phyloP scores from a whole-genome alignment of 139 green algal genomes.

The Tetradesmus lagerheimii region DNA sequence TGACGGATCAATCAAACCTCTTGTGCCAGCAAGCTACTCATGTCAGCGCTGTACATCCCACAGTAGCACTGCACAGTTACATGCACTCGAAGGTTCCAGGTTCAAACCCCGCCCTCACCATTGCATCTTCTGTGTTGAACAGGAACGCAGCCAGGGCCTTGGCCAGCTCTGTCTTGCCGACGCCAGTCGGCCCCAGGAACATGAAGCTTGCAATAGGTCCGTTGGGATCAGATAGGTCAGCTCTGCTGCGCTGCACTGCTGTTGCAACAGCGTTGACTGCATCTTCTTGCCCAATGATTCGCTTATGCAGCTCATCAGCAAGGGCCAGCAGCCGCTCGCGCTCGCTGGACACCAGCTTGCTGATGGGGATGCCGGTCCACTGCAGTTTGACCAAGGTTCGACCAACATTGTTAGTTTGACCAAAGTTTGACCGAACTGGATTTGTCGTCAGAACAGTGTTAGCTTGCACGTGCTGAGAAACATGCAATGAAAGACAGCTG shows the following conservation, averaged over 20 bases:
- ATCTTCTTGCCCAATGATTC: slow-evolving; percentile 77
- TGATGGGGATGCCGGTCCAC: slow-evolving; percentile 69
- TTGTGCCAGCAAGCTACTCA: not conserved
- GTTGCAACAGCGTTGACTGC: slow-evolving; percentile 44
- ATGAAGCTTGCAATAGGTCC: slow-evolving; percentile 97
- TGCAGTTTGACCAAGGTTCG: not conserved
- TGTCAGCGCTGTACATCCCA: not conserved
- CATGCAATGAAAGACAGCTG: not conserved
- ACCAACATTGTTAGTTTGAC: not conserved
- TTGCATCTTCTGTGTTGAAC: slow-evolving; percentile 91
- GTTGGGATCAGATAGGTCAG: slow-evolving; percentile 92
- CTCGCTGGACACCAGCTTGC: slow-evolving; percentile 57
- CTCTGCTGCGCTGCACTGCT: slow-evolving; percentile 51
- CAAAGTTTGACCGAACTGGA: not conserved
- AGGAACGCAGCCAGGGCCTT: slow-evolving; percentile 92
- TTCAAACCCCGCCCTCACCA: slow-evolving; percentile 3
- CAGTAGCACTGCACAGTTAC: not conserved
- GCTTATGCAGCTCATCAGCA: slow-evolving; percentile 48
- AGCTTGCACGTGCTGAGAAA: not conserved
- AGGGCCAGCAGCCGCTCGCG: slow-evolving; percentile 46
- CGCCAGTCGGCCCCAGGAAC: slow-evolving; percentile 97
- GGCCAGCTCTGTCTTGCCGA: slow-evolving; percentile 98
- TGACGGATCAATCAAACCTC: too few species aligned
- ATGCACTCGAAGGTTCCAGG: not conserved
- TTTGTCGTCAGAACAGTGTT: not conserved